Base-by-base conservation (phyloP, 176 grass and related monocot species). In the Avena insularis region DNA sequence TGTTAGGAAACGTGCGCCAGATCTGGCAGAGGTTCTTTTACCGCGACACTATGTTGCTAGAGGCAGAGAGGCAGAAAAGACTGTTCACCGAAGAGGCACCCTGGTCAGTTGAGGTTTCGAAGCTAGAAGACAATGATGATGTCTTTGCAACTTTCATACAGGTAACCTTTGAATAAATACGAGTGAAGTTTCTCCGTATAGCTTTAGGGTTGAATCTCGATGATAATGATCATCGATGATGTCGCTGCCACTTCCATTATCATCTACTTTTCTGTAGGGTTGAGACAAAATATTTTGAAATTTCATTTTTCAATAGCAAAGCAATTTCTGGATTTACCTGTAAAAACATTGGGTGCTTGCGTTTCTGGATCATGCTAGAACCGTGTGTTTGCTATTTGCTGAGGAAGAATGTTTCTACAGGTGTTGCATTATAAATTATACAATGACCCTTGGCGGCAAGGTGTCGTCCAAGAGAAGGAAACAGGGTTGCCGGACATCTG, bases 21-120 rank as follows among this genome's bases (percentile, higher is more conserved):
- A 90, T 88, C 27, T 96, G 94, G 97, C 97, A 96, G 90, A 88
- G 97, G 35, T 98, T 98, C 80, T 89, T 98, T 69, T 96, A 98
- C 43, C 84, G 93, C 25, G 92, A 96, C 85, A 88, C 96, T 17
- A 89, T 98, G 81, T 90, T 96, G 89, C 90, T 98, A 38, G 97
- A 98, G 85, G 94, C 94, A 40, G 56, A 82, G 56, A 91, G 92
- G 80, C 94, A 98, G 87, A 94, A 88, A 90, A 89, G 58, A 20
- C 58, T 93, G 58, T 98, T 89, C 66, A 53, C 88, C 53, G 63
- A 86, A 63, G 94, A 96, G 87, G 92, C 91, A 12, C 72, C 78
- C 31, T 98, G 97, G 97, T 91, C 94, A 48, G 89, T 96, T 46
- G 97, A 96, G 80, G 89, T 91, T 45, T 94, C 97, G 9, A 94